Percentiles rank a stretch among this genome's conserved stretches.
Evolutionary conservation across 495 filamentous ascomycete genomes (phyloP).

Genomic region (Neurospora cerealis): DNA sequence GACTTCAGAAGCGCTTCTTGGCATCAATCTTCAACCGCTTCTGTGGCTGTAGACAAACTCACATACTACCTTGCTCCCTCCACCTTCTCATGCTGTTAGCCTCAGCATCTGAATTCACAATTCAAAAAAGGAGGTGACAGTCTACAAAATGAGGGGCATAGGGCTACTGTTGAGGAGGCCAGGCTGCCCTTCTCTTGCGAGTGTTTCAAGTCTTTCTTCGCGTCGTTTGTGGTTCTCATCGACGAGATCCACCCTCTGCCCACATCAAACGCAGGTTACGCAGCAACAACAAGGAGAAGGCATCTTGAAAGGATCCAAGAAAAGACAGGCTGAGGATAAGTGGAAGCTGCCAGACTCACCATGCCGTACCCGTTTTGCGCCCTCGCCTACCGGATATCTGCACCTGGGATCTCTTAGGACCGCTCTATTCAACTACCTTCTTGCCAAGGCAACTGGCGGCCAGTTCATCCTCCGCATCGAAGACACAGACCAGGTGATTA

Average conservation of each 20-base stretch:
- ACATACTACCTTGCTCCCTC: background rate
- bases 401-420: slow-evolving; percentile 88
- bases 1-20: background rate
- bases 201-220: background rate
- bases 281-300: background rate
- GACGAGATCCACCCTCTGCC: background rate
- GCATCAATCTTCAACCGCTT: background rate
- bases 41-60: background rate
- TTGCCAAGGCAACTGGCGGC: slow-evolving; percentile 81
- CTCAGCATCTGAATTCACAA: background rate
- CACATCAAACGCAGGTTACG: background rate
- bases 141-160: background rate
- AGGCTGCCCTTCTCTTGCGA: background rate
- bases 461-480: slow-evolving; percentile 88
- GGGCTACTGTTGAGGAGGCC: background rate
- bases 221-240: background rate
- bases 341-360: slow-evolving; percentile 46
- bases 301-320: background rate
- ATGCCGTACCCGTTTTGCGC: slow-evolving; percentile 87
- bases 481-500: slow-evolving; percentile 81
- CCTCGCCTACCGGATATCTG: slow-evolving; percentile 87
- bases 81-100: background rate
- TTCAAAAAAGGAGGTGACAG: background rate
- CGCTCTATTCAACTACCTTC: slow-evolving; percentile 83
- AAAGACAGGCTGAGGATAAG: background rate